phyloP scores from a whole-genome alignment of 257 asterid genomes.

The Nyctanthes arbortristis region DNA sequence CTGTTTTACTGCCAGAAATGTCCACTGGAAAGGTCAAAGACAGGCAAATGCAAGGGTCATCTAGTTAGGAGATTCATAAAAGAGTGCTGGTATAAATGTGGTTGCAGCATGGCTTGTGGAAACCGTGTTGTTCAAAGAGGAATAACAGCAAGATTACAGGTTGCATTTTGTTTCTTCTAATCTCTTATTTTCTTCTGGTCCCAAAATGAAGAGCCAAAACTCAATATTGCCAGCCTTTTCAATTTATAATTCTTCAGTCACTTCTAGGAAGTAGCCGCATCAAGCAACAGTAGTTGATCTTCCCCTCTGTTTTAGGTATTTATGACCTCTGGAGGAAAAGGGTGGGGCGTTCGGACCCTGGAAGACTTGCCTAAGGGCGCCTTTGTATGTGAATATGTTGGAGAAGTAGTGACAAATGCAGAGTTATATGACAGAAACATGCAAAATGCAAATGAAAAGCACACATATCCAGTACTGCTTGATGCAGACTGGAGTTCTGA shows the following conservation, averaged over 20 bases:
- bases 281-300: neutral
- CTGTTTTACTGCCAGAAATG: slow-evolving; percentile 58
- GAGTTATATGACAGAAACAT: slow-evolving; percentile 40
- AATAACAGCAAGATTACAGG: slow-evolving; percentile 64
- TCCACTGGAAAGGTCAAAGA: slow-evolving; percentile 55
- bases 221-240: neutral
- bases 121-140: slow-evolving; percentile 75
- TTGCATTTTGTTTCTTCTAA: slow-evolving; percentile 22
- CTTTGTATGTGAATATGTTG: slow-evolving; percentile 58
- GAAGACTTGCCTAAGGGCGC: slow-evolving; percentile 68
- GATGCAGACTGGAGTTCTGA: slow-evolving; percentile 62
- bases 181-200: slow-evolving; percentile 3
- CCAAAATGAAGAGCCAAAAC: neutral
- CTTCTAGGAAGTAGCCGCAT: neutral
- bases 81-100: slow-evolving; percentile 82
- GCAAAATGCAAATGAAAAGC: slow-evolving; percentile 26
- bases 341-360: slow-evolving; percentile 72
- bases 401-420: slow-evolving; percentile 51
- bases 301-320: slow-evolving; percentile 47
- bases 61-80: slow-evolving; percentile 57
- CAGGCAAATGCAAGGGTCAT: slow-evolving; percentile 61
- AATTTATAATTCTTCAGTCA: neutral
- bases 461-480: slow-evolving; percentile 41
- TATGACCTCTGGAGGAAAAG: slow-evolving; percentile 54
- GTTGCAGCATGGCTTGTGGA: slow-evolving; percentile 64